A percentile compares a stretch with the other conserved stretches of the same genome.
phyloP scores from a whole-genome alignment of 495 filamentous ascomycete genomes.

The Aspergillus taichungensis region DNA sequence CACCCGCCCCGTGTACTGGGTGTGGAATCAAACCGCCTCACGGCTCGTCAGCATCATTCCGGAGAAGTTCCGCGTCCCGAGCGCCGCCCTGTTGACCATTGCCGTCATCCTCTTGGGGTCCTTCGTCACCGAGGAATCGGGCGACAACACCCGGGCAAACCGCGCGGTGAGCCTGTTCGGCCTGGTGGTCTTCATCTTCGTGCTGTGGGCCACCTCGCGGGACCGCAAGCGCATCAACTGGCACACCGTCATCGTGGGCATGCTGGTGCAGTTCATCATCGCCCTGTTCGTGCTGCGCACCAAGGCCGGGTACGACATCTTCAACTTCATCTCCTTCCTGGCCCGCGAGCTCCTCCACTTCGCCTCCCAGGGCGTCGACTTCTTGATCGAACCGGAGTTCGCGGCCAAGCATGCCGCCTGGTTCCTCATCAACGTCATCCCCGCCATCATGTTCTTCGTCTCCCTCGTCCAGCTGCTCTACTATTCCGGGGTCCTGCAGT shows the following conservation, averaged over 20 bases:
- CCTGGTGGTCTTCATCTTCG: slow-evolving; percentile 58
- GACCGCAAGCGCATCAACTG: slow-evolving; percentile 50
- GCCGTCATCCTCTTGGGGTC: slow-evolving; percentile 65
- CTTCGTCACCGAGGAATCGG: slow-evolving; percentile 59
- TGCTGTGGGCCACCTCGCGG: slow-evolving; percentile 60
- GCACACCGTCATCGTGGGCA: slow-evolving; percentile 82
- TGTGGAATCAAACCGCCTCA: slow-evolving; percentile 57
- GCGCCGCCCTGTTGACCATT: slow-evolving; percentile 50
- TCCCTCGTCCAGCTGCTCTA: slow-evolving; percentile 75
- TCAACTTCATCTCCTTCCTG: slow-evolving; percentile 69
- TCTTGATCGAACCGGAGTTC: slow-evolving; percentile 52
- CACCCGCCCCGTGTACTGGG: slow-evolving; percentile 51
- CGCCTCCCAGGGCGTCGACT: slow-evolving; percentile 56
- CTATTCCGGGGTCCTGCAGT: slow-evolving; percentile 71
- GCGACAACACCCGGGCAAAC: slow-evolving; percentile 68
- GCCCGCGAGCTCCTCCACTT: slow-evolving; percentile 64
- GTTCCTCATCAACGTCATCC: slow-evolving; percentile 67
- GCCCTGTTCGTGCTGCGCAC: slow-evolving; percentile 81
- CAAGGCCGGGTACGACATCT: slow-evolving; percentile 71
- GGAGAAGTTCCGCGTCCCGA: slow-evolving; percentile 48
- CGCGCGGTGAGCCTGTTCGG: slow-evolving; percentile 77
- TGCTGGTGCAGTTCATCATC: slow-evolving; percentile 79
- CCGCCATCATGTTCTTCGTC: slow-evolving; percentile 90
- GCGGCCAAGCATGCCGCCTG: slow-evolving; percentile 30
- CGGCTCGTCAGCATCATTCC: slow-evolving; percentile 49